phyloP scores from a whole-genome alignment of 2,329 filamentous ascomycete genomes.

The Fusarium sp. region DNA sequence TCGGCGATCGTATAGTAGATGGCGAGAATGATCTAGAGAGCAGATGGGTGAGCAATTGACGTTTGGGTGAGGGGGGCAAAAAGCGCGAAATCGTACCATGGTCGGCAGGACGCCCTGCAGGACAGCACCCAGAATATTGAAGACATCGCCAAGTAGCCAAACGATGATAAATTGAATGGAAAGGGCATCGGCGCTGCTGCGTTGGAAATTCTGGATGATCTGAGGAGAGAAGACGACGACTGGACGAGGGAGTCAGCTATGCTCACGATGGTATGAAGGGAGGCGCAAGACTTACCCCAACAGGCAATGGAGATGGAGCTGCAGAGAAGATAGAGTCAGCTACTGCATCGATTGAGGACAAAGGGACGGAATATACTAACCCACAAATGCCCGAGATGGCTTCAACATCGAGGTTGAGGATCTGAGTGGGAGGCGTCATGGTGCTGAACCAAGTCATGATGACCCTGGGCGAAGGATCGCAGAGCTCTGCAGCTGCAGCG shows the following conservation, averaged over 20 bases:
- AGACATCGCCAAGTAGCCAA: conserved; percentile 94
- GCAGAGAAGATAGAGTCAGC: conserved; percentile 21
- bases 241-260: conserved; percentile 37
- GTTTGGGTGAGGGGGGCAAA: not conserved
- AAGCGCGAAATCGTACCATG: conserved; percentile 68
- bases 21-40: conserved; percentile 79
- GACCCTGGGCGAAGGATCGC: conserved; percentile 31
- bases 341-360: not conserved
- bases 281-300: conserved; percentile 66
- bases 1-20: conserved; percentile 95
- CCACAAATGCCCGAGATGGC: conserved; percentile 93
- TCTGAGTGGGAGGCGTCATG: conserved; percentile 67
- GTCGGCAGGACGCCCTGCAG: conserved; percentile 92
- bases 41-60: conserved; percentile 19
- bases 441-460: conserved; percentile 24
- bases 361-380: conserved; percentile 60
- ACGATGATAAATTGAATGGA: conserved; percentile 92
- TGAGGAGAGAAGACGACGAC: conserved; percentile 98
- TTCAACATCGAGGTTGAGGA: conserved; percentile 83
- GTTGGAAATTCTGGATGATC: conserved; percentile 93
- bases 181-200: conserved; percentile 86
- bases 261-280: conserved; percentile 1
- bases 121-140: conserved; percentile 94
- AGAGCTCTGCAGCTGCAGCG: conserved; percentile 12
- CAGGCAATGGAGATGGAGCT: conserved; percentile 96